Percentiles rank a stretch among this genome's conserved stretches.
Evolutionary conservation across 2,329 filamentous ascomycete species (phyloP).

Genomic region (Fusarium papillatum): DNA sequence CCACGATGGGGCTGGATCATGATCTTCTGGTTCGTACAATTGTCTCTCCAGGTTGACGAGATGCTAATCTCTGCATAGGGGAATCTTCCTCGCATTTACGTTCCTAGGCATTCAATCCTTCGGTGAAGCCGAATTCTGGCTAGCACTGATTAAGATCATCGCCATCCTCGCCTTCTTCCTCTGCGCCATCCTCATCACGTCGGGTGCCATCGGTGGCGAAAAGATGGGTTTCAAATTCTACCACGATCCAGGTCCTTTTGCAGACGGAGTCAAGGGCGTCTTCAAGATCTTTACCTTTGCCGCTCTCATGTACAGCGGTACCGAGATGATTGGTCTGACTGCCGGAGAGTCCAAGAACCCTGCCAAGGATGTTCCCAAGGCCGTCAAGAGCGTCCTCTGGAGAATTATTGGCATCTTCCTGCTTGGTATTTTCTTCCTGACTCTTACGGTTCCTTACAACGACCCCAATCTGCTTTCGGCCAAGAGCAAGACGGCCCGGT

Average conservation of each 20-base stretch:
- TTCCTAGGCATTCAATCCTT: background rate
- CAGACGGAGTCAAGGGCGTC: background rate
- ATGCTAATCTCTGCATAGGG: background rate
- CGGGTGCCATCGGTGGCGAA: conserved; percentile 37
- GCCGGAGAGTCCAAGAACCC: background rate
- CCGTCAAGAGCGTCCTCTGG: conserved; percentile 1
- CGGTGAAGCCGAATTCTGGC: conserved; percentile 20
- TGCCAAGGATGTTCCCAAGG: background rate
- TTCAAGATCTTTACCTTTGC: background rate
- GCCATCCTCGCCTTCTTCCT: conserved; percentile 21
- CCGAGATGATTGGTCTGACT: background rate
- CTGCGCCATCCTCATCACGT: conserved; percentile 32
- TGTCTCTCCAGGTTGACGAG: too few species aligned
- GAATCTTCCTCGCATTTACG: background rate
- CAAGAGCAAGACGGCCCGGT: background rate
- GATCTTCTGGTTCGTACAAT: background rate
- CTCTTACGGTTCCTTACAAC: background rate
- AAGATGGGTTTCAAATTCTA: conserved; percentile 34
- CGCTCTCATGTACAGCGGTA: background rate
- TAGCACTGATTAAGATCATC: conserved; percentile 17
- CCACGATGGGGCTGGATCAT: background rate
- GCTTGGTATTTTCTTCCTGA: background rate
- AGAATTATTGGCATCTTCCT: background rate
- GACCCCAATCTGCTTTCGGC: background rate
- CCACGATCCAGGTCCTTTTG: background rate